Base-by-base conservation (phyloP, 768 basidiomycete species). In the Sistotremastrum niveocremeum region DNA sequence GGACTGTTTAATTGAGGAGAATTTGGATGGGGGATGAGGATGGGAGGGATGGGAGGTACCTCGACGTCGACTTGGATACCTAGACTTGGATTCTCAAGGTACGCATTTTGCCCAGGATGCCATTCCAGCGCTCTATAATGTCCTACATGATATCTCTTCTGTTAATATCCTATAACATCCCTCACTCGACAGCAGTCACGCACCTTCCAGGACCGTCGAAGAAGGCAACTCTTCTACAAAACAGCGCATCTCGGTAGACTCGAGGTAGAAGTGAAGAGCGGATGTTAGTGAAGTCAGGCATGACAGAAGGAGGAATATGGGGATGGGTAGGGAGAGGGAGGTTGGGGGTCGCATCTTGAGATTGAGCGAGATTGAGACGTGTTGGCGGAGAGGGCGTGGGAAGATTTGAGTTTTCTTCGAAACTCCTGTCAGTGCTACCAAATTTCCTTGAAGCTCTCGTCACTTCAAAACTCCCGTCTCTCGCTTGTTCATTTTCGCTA, bases 151-250 rank as follows among this genome's bases (percentile, higher is more conserved):
- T 32, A 30, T 31, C 34, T 39, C 37, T n/a, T 28, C 39, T 34
- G 39, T 50, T 37, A 47, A 43, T 29, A 44, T 44, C 42, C 44
- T 11, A 34, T 30, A 10, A 44, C 12, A n/a, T 39, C 6, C 42
- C 37, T 20, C 31, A 28, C 5, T 7, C 44, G 40, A 47, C 34
- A 39, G n/a, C 9, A 10, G 45, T 40, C 36, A 57, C 70, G 49
- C 55, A 86, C 93, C 89, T 70, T 95, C 87, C 35, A 94, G 87
- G 31, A 91, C 81, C n/a, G 91, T 97, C 62, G 94, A 84, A 3
- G 80, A 79, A 8, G 95, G 94, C 12, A 98, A 68, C 61, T 99
- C 95, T 59, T 98, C 95, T 48, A 98, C 76, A 66, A 98, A 98
- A 62, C 95, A 99, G 41, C 85, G 76, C 57, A 84, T 81, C 62